A percentile compares a stretch with the other conserved stretches of the same genome.
Conservation (phyloP, 73 alveolate species). For the Tetrahymena thermophila region DNA sequence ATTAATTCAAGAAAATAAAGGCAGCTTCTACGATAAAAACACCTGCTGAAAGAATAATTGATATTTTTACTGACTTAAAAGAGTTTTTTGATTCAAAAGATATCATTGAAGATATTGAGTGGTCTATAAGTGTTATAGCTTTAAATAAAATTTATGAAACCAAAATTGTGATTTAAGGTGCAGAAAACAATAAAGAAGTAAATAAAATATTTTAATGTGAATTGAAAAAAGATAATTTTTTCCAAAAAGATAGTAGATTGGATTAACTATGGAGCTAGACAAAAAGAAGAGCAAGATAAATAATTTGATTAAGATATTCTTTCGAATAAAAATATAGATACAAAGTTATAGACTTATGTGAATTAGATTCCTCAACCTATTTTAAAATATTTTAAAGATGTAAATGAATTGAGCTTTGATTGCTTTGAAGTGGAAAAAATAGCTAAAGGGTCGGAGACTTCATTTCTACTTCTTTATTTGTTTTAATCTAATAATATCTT, state of each 20-base stretch:
- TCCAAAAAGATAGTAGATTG: background rate
- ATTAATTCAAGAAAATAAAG: conserved; percentile 1
- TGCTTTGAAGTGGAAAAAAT: conserved; percentile 36
- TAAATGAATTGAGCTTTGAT: conserved; percentile 21
- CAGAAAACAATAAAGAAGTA: conserved; percentile 2
- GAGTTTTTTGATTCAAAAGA: conserved; percentile 12
- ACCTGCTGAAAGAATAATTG: conserved; percentile 35
- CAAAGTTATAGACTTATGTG: background rate
- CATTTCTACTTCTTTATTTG: background rate
- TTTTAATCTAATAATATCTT: conserved; percentile 12
- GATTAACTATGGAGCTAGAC: background rate
- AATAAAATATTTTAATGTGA: background rate
- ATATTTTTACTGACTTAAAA: conserved; percentile 25
- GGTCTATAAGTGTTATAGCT: conserved; percentile 18
- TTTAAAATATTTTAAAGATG: background rate
- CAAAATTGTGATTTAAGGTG: conserved; percentile 3
- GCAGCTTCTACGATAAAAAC: conserved; percentile 10
- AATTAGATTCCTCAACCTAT: background rate
- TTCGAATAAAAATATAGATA: background rate
- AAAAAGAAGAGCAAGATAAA: background rate
- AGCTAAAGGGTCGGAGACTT: conserved; percentile 1
- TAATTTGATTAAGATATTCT: background rate
- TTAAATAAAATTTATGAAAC: conserved; percentile 25
- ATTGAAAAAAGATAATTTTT: background rate
- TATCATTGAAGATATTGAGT: conserved; percentile 30